phyloP scores from a whole-genome alignment of 2,329 filamentous ascomycete species.

The Cordyceps fumosorosea region DNA sequence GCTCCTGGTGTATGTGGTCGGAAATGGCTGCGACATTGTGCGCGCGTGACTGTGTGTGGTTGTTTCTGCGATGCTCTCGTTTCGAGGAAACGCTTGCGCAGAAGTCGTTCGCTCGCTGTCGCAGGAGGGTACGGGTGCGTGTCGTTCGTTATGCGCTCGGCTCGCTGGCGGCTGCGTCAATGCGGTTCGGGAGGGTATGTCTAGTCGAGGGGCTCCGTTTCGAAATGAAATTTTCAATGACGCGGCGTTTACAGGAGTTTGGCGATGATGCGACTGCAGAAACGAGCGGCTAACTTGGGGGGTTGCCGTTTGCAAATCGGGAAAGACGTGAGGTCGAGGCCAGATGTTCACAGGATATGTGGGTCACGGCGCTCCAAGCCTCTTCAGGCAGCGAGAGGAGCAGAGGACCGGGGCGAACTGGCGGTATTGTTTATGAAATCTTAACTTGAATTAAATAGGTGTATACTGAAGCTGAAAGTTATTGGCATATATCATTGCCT shows the following conservation, averaged over 20 bases:
- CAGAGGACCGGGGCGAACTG: too few relatives aligned
- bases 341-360: conserved; percentile 11
- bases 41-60: not conserved
- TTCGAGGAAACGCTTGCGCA: not conserved
- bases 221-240: too few relatives aligned
- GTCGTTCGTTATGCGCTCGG: not conserved
- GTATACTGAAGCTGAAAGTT: too few relatives aligned
- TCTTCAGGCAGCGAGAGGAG: not conserved
- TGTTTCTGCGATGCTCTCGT: not conserved
- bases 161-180: not conserved
- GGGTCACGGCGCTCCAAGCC: not conserved
- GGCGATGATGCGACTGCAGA: not conserved
- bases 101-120: not conserved
- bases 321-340: conserved; percentile 1
- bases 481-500: too few relatives aligned
- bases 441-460: too few relatives aligned
- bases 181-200: not conserved
- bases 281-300: not conserved
- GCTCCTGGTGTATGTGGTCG: conserved; percentile 57
- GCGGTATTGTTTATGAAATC: too few relatives aligned
- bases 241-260: not conserved
- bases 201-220: not conserved
- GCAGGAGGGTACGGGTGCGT: not conserved
- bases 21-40: conserved; percentile 34
- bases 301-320: not conserved